Evolutionary conservation across 257 asterid genomes (phyloP), one percentile per base, ranked within the genome.

Genomic region (Capsicum rhomboideum): DNA sequence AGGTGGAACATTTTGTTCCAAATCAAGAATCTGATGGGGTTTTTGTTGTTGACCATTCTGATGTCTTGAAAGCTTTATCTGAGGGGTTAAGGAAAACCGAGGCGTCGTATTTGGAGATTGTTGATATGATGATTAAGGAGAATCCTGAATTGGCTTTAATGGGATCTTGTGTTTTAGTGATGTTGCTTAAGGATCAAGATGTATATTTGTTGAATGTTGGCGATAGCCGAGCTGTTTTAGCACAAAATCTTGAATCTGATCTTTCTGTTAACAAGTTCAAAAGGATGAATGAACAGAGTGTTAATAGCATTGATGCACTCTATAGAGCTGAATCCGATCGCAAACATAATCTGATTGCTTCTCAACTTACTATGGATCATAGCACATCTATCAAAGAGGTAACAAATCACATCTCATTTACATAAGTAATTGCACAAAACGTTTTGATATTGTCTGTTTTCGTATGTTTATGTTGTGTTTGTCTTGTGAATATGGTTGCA

Each of bases 101-200:
- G 86, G 90, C 84, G 6, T 89, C 92, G 6, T 97, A 92, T 86
- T 83, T 97, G 94, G 97, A 97, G 86, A 93, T 93, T 66, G 90
- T 97, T 0, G 98, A 97, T 85, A 84, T 93, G 91, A 91, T 95
- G 98, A 37, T 93, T 8, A 53, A 85, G 85, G 98, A 97, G 92
- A 94, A 97, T 90, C 98, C 99, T 0, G 99, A 94, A 83, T 83
- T 95, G 79, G 96, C 98, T n/a, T 86, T 97, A 87, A 94, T 97
- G 99, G 99, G 99, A 8, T 97, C 99, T 21, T 97, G 99, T 86
- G 97, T 97, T 61, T 83, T 97, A 79, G 99, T 85, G 31, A 97
- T 97, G 99, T 88, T 95, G 90, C 92, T 97, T 95, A 97, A 95
- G 84, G 99, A 91, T 1, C 95, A 94, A 26, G 98, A 97, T 80